These are phyloP conservation scores for Hysterium pulicare DNA, from an alignment of 2,329 filamentous ascomycete species.

Conservation along the genomic window DNA sequence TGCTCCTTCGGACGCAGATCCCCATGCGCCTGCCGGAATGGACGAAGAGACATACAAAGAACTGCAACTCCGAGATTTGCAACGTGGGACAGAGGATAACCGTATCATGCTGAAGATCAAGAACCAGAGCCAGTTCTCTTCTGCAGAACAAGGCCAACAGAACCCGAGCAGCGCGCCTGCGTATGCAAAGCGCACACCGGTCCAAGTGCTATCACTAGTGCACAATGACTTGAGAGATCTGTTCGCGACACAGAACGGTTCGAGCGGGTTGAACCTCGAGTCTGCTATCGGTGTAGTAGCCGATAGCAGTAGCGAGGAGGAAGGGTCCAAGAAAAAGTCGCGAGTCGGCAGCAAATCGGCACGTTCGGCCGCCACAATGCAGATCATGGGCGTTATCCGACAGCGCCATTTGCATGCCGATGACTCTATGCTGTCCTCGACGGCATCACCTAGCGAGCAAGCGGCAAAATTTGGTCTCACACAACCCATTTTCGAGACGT, in stretches of 20 bases:
- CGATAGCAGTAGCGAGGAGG: conserved; percentile 58
- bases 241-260: conserved; percentile 26
- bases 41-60: conserved; percentile 73
- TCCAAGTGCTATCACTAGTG: conserved; percentile 63
- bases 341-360: conserved; percentile 69
- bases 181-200: conserved; percentile 68
- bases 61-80: conserved; percentile 75
- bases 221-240: conserved; percentile 58
- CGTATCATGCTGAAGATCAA: conserved; percentile 83
- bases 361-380: conserved; percentile 60
- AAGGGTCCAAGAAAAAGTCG: conserved; percentile 53
- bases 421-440: conserved; percentile 27
- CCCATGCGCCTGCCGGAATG: conserved; percentile 61
- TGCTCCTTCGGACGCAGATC: conserved; percentile 69
- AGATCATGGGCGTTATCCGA: conserved; percentile 63
- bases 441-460: conserved; percentile 23
- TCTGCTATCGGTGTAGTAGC: conserved; percentile 66
- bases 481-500: conserved; percentile 54
- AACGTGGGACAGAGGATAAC: conserved; percentile 68
- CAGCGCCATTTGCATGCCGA: conserved; percentile 59
- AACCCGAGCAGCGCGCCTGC: conserved; percentile 49
- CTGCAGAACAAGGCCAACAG: conserved; percentile 45
- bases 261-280: conserved; percentile 53
- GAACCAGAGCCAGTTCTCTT: conserved; percentile 81
- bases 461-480: conserved; percentile 34